Base-by-base conservation (phyloP, 2,329 filamentous ascomycete genomes). In the Curvularia eragrostidis region DNA sequence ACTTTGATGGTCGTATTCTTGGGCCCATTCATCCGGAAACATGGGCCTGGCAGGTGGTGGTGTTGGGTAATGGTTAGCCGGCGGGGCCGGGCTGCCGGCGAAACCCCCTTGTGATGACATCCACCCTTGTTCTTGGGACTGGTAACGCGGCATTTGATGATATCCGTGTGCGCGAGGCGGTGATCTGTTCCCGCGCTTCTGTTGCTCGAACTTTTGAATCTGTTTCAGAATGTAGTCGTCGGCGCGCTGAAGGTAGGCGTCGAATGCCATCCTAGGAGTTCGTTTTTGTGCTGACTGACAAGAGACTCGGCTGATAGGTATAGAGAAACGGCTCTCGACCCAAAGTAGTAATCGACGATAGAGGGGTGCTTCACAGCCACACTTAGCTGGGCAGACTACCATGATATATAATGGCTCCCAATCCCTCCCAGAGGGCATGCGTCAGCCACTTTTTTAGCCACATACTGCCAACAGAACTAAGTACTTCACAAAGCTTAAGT, bases 1-100 rank as follows among this genome's bases (percentile, higher is more conserved):
- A 53, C 81, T 78, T 51, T 78, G 79, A 48, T 84, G 81, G 65
- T 90, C 87, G 73, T 83, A 90, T 71, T 88, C 83, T 19, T 85
- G 79, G 28, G 79, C 76, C 87, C 87, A 90, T 62, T 87, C 87
- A 10, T 61, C 59, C 1, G 70, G 68, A 46, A 28, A 78, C 69
- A 8, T 86, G 78, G 13, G 32, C 15, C n/a, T 52, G 56, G 59
- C 12, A 56, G 57, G 19, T 63, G 66, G 19, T 63, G 66, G 19
- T 65, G 62, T 12, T 66, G 42, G 64, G n/a, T 66, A 64, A 41
- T 48, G 56, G 54, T 48, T 52, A 39, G 9, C 53, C 48, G 41
- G 52, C 15, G 43, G 55, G 26, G 24, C 53, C 19, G 59, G 55
- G 39, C 52, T 61, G 18, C 48, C 34, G 7, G 53, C 38, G 12